Evolutionary conservation across 306 rosid species (phyloP), one percentile per base, ranked within the genome.

Genomic region (Vigna radiata): DNA sequence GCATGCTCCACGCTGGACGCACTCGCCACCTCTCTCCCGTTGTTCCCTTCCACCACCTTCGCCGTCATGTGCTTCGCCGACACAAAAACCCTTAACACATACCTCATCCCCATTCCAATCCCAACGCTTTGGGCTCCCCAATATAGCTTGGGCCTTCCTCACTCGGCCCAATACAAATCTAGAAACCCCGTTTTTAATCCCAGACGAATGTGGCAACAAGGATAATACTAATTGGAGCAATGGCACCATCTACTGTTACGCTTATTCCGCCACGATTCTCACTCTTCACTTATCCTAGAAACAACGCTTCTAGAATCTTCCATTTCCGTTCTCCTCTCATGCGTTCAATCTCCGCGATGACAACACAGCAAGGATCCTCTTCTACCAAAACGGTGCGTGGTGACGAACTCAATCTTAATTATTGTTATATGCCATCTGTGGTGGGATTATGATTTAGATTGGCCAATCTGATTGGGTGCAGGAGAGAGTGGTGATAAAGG

Each of bases 401-500:
- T 18, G 59, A 1, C 36, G 16, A 36, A 59, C 23, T 37, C 15
- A 19, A 31, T 77, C 2, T 41, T 27, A 0, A 6, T 17, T 1
- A 14, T 54, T 4, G 1, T 33, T 10, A 13, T 27, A 27, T 21
- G 0, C 29, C 41, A 5, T 43, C 11, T 2, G 16, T 7, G 6
- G 46, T 49, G 1, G 10, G 69, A 2, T 66, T 19, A 71, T 65
- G 36, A 65, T 41, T 65, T 49, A 5, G 48, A 1, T 7, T 29
- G 33, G 5, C 0, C 33, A 29, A 3, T 4, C 33, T 4, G 33
- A 29, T 29, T n/a, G 6, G 69, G 48, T 46, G 41, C 90, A 93
- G 98, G 98, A 88, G 69, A 90, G 96, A 88, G 89, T 89, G 74
- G 89, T 92, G 87, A 79, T 94, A 19, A 92, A 88, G 83, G 98